Conservation (phyloP, 2,329 filamentous ascomycete genomes). For the Calonectria pseudoreteaudii region DNA sequence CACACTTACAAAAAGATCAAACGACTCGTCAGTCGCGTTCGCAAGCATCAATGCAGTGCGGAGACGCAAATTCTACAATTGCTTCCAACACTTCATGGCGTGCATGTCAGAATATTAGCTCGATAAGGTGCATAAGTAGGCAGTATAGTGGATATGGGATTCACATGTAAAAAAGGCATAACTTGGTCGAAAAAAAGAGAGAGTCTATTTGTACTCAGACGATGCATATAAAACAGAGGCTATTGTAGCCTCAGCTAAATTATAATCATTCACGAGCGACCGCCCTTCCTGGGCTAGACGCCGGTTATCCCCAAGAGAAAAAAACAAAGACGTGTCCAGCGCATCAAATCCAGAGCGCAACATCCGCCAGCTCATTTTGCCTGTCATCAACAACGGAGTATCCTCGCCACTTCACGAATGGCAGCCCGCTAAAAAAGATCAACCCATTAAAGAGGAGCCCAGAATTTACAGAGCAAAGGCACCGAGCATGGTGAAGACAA, state of each 20-base stretch:
- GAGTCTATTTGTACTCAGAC: conserved; percentile 40
- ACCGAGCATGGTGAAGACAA: conserved; percentile 54
- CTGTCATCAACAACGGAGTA: conserved; percentile 35
- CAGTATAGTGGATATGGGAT: background rate
- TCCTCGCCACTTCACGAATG: background rate
- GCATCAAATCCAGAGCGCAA: conserved; percentile 37
- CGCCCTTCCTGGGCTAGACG: conserved; percentile 39
- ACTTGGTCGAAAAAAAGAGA: conserved; percentile 21
- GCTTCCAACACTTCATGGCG: background rate
- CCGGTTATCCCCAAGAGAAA: conserved; percentile 41
- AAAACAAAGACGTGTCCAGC: conserved; percentile 39
- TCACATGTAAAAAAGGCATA: background rate
- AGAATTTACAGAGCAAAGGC: conserved; percentile 53
- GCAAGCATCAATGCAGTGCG: background rate
- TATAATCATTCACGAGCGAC: conserved; percentile 43
- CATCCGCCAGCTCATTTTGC: conserved; percentile 30
- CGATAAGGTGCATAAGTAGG: background rate
- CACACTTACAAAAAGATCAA: background rate
- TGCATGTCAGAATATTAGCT: background rate
- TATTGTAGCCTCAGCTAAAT: conserved; percentile 41
- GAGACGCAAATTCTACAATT: background rate
- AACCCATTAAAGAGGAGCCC: conserved; percentile 16
- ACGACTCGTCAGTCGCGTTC: background rate
- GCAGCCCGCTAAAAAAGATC: conserved; percentile 29
- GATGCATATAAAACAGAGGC: conserved; percentile 38